A percentile compares a stretch with the other conserved stretches of the same genome.
Evolutionary conservation across 2,329 filamentous ascomycete genomes (phyloP).

Genomic region (Monosporascus sp.): DNA sequence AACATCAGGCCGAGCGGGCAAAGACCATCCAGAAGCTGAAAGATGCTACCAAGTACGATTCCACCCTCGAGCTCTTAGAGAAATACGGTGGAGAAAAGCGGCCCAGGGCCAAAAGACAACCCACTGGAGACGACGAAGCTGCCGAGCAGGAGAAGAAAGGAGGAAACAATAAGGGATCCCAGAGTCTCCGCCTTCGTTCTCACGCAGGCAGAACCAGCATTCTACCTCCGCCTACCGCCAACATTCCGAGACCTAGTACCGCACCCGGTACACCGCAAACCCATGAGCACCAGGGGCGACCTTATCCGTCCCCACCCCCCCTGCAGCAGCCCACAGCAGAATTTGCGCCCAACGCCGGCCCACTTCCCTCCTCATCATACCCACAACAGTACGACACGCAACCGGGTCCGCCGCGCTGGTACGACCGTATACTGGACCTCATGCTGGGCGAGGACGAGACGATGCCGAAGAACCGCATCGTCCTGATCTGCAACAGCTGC

Average conservation of each 20-base stretch:
- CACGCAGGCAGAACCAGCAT: constrained; percentile 40
- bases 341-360: constrained; percentile 70
- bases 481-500: constrained; percentile 76
- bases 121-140: constrained; percentile 13
- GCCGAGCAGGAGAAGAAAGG: constrained; percentile 17
- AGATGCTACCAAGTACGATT: constrained; percentile 91
- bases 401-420: constrained; percentile 63
- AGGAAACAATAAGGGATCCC: constrained; percentile 22
- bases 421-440: constrained; percentile 87
- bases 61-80: constrained; percentile 84
- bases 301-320: constrained; percentile 16
- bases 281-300: constrained; percentile 12
- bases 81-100: constrained; percentile 73
- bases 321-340: constrained; percentile 48
- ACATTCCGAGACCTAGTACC: constrained; percentile 44
- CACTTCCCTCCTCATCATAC: constrained; percentile 15
- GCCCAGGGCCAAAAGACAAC: constrained; percentile 26
- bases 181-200: constrained; percentile 14
- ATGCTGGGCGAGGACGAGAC: constrained; percentile 94
- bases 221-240: constrained; percentile 57
- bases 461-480: constrained; percentile 82
- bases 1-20: constrained; percentile 71
- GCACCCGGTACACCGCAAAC: constrained; percentile 24
- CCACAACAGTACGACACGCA: constrained; percentile 27
- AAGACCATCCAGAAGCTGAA: constrained; percentile 93